Evolutionary conservation across 2,329 filamentous ascomycete species (phyloP), one percentile per base, ranked within the genome.

Genomic region (Hirsutella thompsonii): DNA sequence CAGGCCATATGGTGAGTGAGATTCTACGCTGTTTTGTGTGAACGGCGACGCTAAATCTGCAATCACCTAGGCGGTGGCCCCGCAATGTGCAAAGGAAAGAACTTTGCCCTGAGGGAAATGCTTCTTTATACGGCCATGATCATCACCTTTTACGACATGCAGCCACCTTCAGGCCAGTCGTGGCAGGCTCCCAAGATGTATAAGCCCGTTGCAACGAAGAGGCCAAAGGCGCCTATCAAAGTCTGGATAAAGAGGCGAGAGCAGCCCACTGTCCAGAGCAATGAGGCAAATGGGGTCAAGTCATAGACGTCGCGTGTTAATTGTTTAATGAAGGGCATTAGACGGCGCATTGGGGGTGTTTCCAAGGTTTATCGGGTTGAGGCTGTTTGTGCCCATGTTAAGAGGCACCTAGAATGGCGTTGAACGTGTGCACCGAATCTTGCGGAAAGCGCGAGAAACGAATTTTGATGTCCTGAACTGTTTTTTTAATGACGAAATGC

Each of bases 121-220:
- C 38, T 63, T 3, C 39, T 62, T 13, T 62, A 56, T 41, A 47
- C 56, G 8, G 54, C 61, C 0, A 48, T 57, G 13, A 53, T 65
- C 13, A 46, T 64, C 26, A 55, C 57, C 0, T 52, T 63, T 20
- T 65, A 64, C 41, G 58, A 64, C 18, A 53, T 65, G 20, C 43
- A 51, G 36, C 55, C 61, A 1, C 51, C 51, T 1, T 46, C 49
- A 5, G 55, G 53, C 11, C 38, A 48, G 4, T 43, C 41, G 5
- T 63, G 58, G 60, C 42, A 44, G 3, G 39, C 45, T 5, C 52
- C 56, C 1, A 47, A 47, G 19, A 46, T 47, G 3, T 51, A 47
- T 19, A 56, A 55, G 13, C 45, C 49, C 2, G 51, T 50, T 6
- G 52, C 57, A 11, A 52, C 54, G 5, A 53, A 49, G 19, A 44